phyloP scores from a whole-genome alignment of 306 rosid species.

The Dalbergia cultrata region DNA sequence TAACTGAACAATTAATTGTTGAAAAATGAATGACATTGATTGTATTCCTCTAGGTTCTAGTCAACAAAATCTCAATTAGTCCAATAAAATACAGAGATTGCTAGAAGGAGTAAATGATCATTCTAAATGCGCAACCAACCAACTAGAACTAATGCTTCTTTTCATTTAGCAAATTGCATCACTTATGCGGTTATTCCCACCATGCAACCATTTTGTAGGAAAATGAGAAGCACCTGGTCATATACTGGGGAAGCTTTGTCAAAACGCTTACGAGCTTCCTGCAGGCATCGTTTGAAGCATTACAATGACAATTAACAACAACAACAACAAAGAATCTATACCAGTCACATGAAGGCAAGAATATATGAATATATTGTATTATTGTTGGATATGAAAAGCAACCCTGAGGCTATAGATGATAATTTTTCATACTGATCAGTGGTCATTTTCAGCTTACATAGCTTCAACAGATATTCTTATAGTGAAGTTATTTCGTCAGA shows the following conservation, averaged over 20 bases:
- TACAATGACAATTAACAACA: slow-evolving; percentile 12
- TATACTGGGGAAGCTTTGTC: slow-evolving; percentile 75
- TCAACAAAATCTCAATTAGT: slow-evolving; percentile 10
- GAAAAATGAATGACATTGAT: slow-evolving; percentile 10
- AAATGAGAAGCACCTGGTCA: slow-evolving; percentile 73
- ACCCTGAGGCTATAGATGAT: slow-evolving; percentile 34
- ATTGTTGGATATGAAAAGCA: not conserved
- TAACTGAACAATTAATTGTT: too few relatives aligned
- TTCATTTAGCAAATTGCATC: slow-evolving; percentile 21
- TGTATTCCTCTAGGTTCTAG: slow-evolving; percentile 9
- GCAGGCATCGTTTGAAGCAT: slow-evolving; percentile 54
- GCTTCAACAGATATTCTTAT: slow-evolving; percentile 32
- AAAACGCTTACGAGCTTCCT: slow-evolving; percentile 92
- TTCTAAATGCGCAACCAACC: not conserved
- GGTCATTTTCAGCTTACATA: slow-evolving; percentile 25
- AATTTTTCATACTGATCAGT: slow-evolving; percentile 22
- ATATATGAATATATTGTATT: slow-evolving; percentile 22
- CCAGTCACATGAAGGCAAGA: slow-evolving; percentile 32
- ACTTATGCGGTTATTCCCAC: not conserved
- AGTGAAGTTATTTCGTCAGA: slow-evolving; percentile 19
- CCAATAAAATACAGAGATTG: slow-evolving; percentile 9
- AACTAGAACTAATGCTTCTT: slow-evolving; percentile 18
- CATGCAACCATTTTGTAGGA: slow-evolving; percentile 36
- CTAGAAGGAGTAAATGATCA: slow-evolving; percentile 12
- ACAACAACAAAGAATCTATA: not conserved